phyloP scores from a whole-genome alignment of 768 basidiomycete genomes.

The Boletus sp. region DNA sequence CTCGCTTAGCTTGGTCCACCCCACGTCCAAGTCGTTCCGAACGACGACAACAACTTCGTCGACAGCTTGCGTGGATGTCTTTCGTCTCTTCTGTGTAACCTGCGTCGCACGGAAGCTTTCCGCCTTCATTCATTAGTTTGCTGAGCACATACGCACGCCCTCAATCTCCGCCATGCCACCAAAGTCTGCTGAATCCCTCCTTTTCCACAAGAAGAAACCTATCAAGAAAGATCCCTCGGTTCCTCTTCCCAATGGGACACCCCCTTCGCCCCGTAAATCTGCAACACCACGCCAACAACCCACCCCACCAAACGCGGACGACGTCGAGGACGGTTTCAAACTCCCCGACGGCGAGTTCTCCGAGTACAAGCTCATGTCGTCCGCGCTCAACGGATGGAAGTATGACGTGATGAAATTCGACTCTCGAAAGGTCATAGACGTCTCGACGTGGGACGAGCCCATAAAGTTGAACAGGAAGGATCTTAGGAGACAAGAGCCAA shows the following conservation, averaged over 20 bases:
- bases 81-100: neutral
- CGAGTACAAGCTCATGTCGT: constrained; percentile 78
- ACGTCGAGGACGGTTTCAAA: constrained; percentile 48
- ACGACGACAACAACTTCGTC: neutral
- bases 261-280: constrained; percentile 36
- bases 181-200: constrained; percentile 44
- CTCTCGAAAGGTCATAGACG: constrained; percentile 66
- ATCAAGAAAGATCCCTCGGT: constrained; percentile 25
- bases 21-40: neutral
- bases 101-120: neutral
- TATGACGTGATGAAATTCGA: constrained; percentile 94
- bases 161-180: constrained; percentile 20
- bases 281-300: constrained; percentile 39
- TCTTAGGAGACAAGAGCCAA: constrained; percentile 46
- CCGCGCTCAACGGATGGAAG: constrained; percentile 81
- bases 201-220: constrained; percentile 65
- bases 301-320: constrained; percentile 38
- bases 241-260: constrained; percentile 11
- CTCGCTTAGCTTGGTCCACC: constrained; percentile 3
- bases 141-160: neutral
- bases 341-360: constrained; percentile 67
- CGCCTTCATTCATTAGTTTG: neutral
- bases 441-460: constrained; percentile 64
- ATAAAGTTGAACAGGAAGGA: constrained; percentile 90
- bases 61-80: constrained; percentile 3